These are phyloP conservation scores for Cajanus cajan DNA, from an alignment of 306 rosid genomes.

Conservation along the genomic window DNA sequence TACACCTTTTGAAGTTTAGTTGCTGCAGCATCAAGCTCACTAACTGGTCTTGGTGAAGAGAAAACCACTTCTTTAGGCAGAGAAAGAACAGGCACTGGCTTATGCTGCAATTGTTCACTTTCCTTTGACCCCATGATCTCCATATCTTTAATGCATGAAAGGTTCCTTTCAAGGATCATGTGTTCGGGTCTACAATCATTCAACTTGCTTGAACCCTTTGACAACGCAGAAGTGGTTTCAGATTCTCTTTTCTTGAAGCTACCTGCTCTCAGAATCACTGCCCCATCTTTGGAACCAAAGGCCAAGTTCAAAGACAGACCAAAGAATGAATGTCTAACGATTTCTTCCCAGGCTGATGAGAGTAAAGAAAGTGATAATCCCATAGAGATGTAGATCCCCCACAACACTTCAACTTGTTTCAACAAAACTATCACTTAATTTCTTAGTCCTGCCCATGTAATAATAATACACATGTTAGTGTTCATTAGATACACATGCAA, in stretches of 20 bases:
- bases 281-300: conserved; percentile 47
- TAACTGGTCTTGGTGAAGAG: conserved; percentile 70
- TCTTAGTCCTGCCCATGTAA: conserved; percentile 19
- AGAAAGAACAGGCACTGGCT: conserved; percentile 61
- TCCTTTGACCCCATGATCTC: conserved; percentile 23
- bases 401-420: conserved; percentile 1
- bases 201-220: conserved; percentile 48
- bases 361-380: conserved; percentile 65
- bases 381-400: conserved; percentile 36
- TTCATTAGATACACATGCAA: not conserved
- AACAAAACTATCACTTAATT: not conserved
- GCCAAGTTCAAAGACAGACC: conserved; percentile 28
- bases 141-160: conserved; percentile 35
- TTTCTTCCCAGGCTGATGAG: conserved; percentile 57
- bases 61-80: conserved; percentile 55
- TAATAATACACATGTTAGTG: not conserved
- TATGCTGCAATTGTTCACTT: conserved; percentile 33
- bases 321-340: conserved; percentile 37
- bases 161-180: conserved; percentile 48
- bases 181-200: conserved; percentile 58
- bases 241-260: conserved; percentile 61
- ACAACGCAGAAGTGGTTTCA: conserved; percentile 14
- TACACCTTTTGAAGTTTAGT: conserved; percentile 82
- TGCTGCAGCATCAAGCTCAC: conserved; percentile 90
- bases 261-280: conserved; percentile 44